phyloP scores from a whole-genome alignment of 305 asterid genomes.

The Ajuga reptans region DNA sequence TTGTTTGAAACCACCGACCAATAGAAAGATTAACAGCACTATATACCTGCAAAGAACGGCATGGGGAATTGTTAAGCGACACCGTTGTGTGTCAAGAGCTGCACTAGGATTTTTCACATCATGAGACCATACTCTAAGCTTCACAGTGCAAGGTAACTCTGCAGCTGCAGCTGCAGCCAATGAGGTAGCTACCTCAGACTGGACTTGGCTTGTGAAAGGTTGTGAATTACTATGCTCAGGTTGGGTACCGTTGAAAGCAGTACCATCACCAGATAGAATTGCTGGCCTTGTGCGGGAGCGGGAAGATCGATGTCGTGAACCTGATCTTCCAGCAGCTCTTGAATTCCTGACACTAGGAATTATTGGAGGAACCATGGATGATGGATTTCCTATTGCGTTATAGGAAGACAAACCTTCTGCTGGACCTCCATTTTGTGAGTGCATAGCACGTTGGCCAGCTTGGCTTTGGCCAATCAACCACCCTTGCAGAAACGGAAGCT shows the following conservation, averaged over 20 bases:
- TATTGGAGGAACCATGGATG: constrained; percentile 36
- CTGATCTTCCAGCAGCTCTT: constrained; percentile 55
- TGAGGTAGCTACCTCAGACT: constrained; percentile 70
- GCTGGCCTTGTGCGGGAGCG: constrained; percentile 38
- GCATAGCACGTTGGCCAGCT: constrained; percentile 57
- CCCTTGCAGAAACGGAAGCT: constrained; percentile 88
- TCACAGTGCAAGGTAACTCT: constrained; percentile 91
- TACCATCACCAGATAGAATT: constrained; percentile 36
- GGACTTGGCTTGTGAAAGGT: constrained; percentile 57
- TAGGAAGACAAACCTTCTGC: constrained; percentile 37
- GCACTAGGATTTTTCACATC: constrained; percentile 71
- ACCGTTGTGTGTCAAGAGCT: constrained; percentile 52
- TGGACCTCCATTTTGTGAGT: constrained; percentile 46
- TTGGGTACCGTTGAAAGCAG: constrained; percentile 36
- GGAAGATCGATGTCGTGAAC: constrained; percentile 57
- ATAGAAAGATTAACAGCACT: constrained; percentile 15
- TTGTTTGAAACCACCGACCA: constrained; percentile 11
- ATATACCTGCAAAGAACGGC: constrained; percentile 93
- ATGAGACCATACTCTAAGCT: constrained; percentile 88
- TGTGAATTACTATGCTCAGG: constrained; percentile 47
- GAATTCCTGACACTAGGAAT: constrained; percentile 37
- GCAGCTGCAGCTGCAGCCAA: constrained; percentile 86
- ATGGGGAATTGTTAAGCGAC: constrained; percentile 81
- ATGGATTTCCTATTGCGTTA: constrained; percentile 38
- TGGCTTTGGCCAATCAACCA: constrained; percentile 96